phyloP scores from a whole-genome alignment of 441 rosid species.

The Erysimum cheiri region DNA sequence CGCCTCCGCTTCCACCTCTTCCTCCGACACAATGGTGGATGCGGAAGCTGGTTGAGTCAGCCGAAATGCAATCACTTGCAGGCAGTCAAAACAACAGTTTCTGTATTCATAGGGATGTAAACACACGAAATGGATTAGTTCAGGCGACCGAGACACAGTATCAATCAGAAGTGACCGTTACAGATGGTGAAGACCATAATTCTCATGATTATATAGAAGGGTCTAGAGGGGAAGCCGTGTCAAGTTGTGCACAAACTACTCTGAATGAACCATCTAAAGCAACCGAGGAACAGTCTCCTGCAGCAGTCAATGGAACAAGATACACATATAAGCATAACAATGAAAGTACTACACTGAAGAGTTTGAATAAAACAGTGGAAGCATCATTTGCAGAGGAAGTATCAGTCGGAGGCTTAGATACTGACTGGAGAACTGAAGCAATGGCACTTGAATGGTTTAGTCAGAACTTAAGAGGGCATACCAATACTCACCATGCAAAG shows the following conservation, averaged over 20 bases:
- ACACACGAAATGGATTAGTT: conserved; percentile 14
- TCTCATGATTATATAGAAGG: not conserved
- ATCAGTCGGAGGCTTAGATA: conserved; percentile 11
- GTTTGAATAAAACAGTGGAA: not conserved
- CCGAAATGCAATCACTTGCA: conserved; percentile 21
- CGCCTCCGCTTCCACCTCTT: conserved; percentile 84
- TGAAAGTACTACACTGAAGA: conserved; percentile 9
- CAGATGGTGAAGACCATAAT: conserved; percentile 7
- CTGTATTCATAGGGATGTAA: conserved; percentile 24
- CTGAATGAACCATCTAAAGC: conserved; percentile 6
- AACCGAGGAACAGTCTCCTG: conserved; percentile 6
- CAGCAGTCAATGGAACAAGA: not conserved
- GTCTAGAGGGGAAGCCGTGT: not conserved
- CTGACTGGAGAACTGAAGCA: conserved; percentile 34
- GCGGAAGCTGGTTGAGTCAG: conserved; percentile 49
- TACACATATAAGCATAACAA: not conserved
- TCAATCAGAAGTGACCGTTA: conserved; percentile 18
- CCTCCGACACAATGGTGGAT: conserved; percentile 89
- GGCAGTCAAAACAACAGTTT: conserved; percentile 8
- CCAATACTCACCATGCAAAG: conserved; percentile 18
- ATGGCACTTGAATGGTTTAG: conserved; percentile 41
- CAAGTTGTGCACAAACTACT: not conserved
- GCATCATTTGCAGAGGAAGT: conserved; percentile 19
- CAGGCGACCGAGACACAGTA: conserved; percentile 21
- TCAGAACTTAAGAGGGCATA: conserved; percentile 38